A percentile compares a stretch with the other conserved stretches of the same genome.
Evolutionary conservation across 805 yeast genomes (phyloP).

Genomic region (Wickerhamomyces strasburgensis): DNA sequence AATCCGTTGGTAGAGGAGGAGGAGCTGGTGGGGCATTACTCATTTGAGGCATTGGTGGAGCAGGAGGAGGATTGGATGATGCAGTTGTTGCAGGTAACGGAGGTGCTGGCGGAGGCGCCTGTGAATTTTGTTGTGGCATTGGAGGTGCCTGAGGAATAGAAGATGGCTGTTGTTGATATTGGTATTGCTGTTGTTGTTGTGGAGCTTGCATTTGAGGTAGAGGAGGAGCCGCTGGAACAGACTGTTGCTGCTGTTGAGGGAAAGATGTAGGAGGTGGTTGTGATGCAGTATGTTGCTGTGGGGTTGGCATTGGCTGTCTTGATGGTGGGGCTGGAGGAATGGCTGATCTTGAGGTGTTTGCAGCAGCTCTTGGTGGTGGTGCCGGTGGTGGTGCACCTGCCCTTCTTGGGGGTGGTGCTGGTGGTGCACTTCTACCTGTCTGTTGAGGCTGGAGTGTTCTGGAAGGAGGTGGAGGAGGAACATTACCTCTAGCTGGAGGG

Average conservation of each 20-base stretch:
- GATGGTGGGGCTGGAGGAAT: conserved; percentile 22
- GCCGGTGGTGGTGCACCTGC: conserved; percentile 21
- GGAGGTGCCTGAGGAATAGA: conserved; percentile 7
- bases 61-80: conserved; percentile 4
- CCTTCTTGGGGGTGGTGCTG: conserved; percentile 22
- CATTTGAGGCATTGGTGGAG: conserved; percentile 14
- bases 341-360: conserved; percentile 2
- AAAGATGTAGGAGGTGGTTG: conserved; percentile 12
- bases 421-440: conserved; percentile 21
- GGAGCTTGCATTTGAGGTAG: conserved; percentile 10
- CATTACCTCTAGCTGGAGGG: conserved; percentile 9
- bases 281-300: conserved; percentile 19
- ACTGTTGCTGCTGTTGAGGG: conserved; percentile 21
- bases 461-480: conserved; percentile 28
- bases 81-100: conserved; percentile 2
- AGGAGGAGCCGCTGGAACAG: conserved; percentile 15
- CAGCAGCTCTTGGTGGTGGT: conserved; percentile 21
- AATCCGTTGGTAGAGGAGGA: conserved; percentile 12
- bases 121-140: conserved; percentile 2
- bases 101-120: conserved; percentile 6
- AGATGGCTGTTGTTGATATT: conserved; percentile 12
- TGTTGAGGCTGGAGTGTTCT: conserved; percentile 18
- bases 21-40: conserved; percentile 10
- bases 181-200: conserved; percentile 8
- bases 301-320: conserved; percentile 17